phyloP scores from a whole-genome alignment of 2,329 filamentous ascomycete genomes.

The Botrytis deweyae region DNA sequence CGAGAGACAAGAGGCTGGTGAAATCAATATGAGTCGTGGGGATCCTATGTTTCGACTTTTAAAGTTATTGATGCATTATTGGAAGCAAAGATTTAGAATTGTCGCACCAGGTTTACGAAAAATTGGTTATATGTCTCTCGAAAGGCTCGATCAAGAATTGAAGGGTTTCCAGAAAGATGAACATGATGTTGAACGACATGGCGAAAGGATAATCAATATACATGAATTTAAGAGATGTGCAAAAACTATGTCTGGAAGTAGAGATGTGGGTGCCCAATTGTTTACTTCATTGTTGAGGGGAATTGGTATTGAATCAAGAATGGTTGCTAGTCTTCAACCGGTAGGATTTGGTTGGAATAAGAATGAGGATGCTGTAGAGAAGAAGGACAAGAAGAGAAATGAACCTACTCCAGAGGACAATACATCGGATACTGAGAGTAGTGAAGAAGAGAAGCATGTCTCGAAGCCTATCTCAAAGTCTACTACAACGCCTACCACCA shows the following conservation, averaged over 20 bases:
- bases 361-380: conserved; percentile 68
- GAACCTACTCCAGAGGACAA: conserved; percentile 42
- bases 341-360: conserved; percentile 90
- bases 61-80: conserved; percentile 76
- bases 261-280: conserved; percentile 76
- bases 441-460: conserved; percentile 18
- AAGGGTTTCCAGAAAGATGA: conserved; percentile 65
- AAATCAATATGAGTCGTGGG: conserved; percentile 75
- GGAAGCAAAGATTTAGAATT: conserved; percentile 80
- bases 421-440: conserved; percentile 33
- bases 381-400: conserved; percentile 35
- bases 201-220: conserved; percentile 69
- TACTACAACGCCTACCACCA: not conserved
- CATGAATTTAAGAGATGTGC: conserved; percentile 54
- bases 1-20: conserved; percentile 65
- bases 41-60: conserved; percentile 79
- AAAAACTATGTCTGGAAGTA: too few relatives aligned
- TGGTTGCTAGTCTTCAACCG: conserved; percentile 83
- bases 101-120: conserved; percentile 83
- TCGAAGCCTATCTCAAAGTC: conserved; percentile 15
- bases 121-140: conserved; percentile 79
- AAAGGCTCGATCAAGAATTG: conserved; percentile 70
- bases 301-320: conserved; percentile 75
- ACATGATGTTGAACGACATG: conserved; percentile 64
- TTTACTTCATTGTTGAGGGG: conserved; percentile 84